Base-by-base conservation (phyloP, 202 grass and related monocot species). In the Schoenoplectus tabernaemontani region DNA sequence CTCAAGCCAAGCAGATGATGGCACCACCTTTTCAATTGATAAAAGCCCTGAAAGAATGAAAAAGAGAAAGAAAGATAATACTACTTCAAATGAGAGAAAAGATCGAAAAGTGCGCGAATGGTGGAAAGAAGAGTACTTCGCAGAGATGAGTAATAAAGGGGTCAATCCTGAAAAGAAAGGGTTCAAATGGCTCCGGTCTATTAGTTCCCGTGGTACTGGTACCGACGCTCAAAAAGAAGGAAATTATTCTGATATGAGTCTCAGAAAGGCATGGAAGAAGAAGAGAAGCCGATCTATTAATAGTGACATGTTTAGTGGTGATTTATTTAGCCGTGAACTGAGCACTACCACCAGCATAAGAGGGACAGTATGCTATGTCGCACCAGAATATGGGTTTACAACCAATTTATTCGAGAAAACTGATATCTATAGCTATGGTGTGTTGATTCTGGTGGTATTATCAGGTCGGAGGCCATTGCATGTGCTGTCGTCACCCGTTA, bases 51-150 rank as follows among this genome's bases (percentile, higher is more conserved):
- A 87, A 37, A 89, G 87, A 67, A 92, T 85, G 63, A 81, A 78
- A 22, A 70, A 62, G 7, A 53, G 44, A 59, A 86, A 83, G 24
- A 78, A 69, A 60, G 85, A 86, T 43, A 77, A n/a, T 22, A 10
- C 41, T 33, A 43, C 11, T 41, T 64, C 46, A 43, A 69, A 53
- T 13, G 87, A 79, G 8, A 88, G 84, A 61, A 93, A 89, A 50
- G 83, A 92, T 22, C 71, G 84, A 74, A 87, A 94, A 84, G 90
- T 94, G 86, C 70, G 91, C 23, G 91, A 98, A 65, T 98, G 95
- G 95, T 98, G 95, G 95, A 98, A 94, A 64, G 95, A 97, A 69
- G 95, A 97, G 81, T 97, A 94, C 82, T 94, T 94, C 8, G 91
- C 90, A 59, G 91, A 97, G 86, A 90, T 97, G 82, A 97, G 87